Conservation (phyloP, 495 filamentous ascomycete species). For the Neurospora africana region DNA sequence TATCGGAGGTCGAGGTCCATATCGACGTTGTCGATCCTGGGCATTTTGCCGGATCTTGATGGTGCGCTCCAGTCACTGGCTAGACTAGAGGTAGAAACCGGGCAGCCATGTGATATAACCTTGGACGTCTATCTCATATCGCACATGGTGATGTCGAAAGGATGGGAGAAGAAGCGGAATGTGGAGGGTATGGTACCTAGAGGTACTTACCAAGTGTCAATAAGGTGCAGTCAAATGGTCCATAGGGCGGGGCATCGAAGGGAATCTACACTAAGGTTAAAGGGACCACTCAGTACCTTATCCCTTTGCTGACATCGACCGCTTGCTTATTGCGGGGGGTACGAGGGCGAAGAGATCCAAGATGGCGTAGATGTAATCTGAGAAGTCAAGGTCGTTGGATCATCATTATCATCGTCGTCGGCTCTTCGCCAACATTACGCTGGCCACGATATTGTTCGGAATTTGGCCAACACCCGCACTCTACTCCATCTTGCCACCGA, state of each 20-base stretch:
- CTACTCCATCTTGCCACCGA: background rate
- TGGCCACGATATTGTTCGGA: background rate
- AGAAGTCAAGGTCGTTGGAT: background rate
- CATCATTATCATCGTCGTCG: background rate
- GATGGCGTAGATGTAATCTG: background rate
- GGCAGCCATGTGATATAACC: background rate
- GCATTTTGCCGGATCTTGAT: slow-evolving; percentile 6
- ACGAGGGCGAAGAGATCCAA: background rate
- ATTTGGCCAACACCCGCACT: background rate
- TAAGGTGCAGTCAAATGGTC: background rate
- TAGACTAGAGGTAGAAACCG: background rate
- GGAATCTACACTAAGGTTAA: background rate
- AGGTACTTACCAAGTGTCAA: background rate
- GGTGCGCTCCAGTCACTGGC: background rate
- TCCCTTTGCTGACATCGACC: background rate
- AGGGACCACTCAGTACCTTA: background rate
- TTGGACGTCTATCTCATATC: background rate
- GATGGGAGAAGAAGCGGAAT: background rate
- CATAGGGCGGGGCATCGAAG: background rate
- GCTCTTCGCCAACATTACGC: background rate
- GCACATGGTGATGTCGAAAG: background rate
- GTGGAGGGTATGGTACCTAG: background rate
- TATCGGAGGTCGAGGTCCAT: background rate
- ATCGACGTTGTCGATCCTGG: background rate
- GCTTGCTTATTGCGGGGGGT: background rate